These are phyloP conservation scores for Cutaneotrichosporon cutaneum DNA, from an alignment of 1,284 basidiomycete species.

Conservation along the genomic window DNA sequence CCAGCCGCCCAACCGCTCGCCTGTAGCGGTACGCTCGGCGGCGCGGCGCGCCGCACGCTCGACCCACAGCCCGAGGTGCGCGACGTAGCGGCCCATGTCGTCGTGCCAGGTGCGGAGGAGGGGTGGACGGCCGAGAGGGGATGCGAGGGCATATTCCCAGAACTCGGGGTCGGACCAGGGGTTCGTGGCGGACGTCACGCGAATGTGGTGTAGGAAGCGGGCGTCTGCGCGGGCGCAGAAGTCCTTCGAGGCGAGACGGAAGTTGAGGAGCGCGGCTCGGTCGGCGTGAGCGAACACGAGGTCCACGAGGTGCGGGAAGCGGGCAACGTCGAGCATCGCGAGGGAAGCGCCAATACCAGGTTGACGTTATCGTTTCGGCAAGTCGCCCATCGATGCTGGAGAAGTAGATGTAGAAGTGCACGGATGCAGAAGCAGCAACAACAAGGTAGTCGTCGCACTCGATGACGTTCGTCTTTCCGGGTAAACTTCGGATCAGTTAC, in stretches of 20 bases:
- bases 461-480: neutral
- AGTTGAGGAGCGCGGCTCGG: constrained; percentile 7
- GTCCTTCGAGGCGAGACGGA: constrained; percentile 2
- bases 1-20: neutral
- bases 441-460: neutral
- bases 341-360: too few species aligned
- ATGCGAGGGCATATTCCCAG: neutral
- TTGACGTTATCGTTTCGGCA: too few species aligned
- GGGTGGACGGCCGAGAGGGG: neutral
- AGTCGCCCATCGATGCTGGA: too few species aligned
- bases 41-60: neutral
- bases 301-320: constrained; percentile 18
- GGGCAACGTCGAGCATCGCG: constrained; percentile 10
- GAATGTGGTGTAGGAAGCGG: neutral
- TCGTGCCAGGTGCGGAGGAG: constrained; percentile 6
- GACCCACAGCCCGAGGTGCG: constrained; percentile 1
- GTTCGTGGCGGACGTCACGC: constrained; percentile 2
- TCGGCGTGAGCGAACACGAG: constrained; percentile 1
- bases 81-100: neutral
- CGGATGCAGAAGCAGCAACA: neutral
- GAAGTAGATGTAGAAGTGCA: too few species aligned
- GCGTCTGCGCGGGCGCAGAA: constrained; percentile 6
- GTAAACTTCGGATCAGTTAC: neutral
- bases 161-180: constrained; percentile 7
- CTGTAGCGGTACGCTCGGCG: neutral